Percentiles rank a stretch among this genome's conserved stretches.
These are phyloP conservation scores for Raffaelea ambrosiae DNA, from an alignment of 2,329 filamentous ascomycete species.

Conservation along the genomic window DNA sequence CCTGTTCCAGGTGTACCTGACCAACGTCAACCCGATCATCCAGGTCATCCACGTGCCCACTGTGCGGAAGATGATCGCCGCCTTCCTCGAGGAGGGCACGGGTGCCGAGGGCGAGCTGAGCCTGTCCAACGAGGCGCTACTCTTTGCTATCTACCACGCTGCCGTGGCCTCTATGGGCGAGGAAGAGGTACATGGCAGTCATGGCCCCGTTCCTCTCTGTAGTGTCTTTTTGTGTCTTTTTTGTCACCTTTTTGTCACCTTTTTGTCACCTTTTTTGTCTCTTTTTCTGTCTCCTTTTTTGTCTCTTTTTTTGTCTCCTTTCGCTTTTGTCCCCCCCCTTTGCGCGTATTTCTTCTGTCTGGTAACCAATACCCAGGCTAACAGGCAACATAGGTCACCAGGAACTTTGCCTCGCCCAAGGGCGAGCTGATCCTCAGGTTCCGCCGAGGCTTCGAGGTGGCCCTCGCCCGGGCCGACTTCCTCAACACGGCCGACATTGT, in stretches of 20 bases:
- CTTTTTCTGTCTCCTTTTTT: neutral
- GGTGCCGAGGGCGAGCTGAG: constrained; percentile 17
- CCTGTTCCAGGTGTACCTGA: constrained; percentile 37
- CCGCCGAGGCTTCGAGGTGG: constrained; percentile 46
- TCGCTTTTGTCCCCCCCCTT: no score
- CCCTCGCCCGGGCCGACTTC: constrained; percentile 49
- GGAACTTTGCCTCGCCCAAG: constrained; percentile 35
- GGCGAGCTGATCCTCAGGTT: constrained; percentile 36
- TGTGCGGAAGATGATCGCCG: constrained; percentile 25
- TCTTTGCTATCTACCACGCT: constrained; percentile 51
- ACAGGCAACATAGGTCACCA: constrained; percentile 12
- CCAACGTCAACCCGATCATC: constrained; percentile 40
- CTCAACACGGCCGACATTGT: constrained; percentile 47
- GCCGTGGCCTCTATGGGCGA: constrained; percentile 48
- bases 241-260: no score
- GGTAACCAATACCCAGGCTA: neutral
- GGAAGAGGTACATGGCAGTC: constrained; percentile 41
- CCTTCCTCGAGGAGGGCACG: constrained; percentile 6
- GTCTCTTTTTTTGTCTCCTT: neutral
- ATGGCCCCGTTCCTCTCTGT: no score
- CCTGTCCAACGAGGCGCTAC: constrained; percentile 39
- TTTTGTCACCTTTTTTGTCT: no score
- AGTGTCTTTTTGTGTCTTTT: no score
- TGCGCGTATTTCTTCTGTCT: no score
- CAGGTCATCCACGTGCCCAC: constrained; percentile 39